Evolutionary conservation across 768 basidiomycete genomes (phyloP), one percentile per base, ranked within the genome.

Genomic region (Chalciporus sphaerocephalus): DNA sequence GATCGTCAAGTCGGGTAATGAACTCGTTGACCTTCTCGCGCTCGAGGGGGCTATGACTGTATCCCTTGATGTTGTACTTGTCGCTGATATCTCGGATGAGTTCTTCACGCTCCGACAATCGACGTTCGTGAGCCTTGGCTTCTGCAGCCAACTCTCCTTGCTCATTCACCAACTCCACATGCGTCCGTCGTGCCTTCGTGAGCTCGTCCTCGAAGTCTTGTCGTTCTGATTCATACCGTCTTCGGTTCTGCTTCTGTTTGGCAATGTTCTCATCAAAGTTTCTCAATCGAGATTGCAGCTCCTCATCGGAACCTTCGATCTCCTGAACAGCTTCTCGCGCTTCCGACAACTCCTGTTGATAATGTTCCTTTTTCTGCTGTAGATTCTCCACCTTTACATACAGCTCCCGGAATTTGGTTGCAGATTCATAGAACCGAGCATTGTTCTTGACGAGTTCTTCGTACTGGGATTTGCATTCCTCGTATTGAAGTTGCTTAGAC

Each of bases 351-450:
- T 92, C 84, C 11, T 69, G 65, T 53, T 85, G 73, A 42, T 81
- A 70, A 38, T 79, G 75, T n/a, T 70, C 60, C 58, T 84, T 85
- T 56, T 76, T 78, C 48, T 79, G 73, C 43, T 82, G 70, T 37
- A 89, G 64, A 48, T 71, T 74, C 44, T 86, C 80, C 17, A 84
- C 78, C 55, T 80, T 80, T 44, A 85, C 67, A 58, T 87, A 93
- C 43, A 87, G 74, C 64, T 96, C 89, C 46, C 90, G 79, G 61
- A 97, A 96, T 59, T 86, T 86, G 17, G 81, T 82, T 3, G 89
- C 84, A 36, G 81, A 76, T 40, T 95, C 87, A 56, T 90, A 84
- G 62, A 93, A 93, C 47, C 78, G 82, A 42, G 75, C 71, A 57
- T 91, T 92, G n/a, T 79, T 74, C 48, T 75, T 72, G 32, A 81